Evolutionary conservation across 495 filamentous ascomycete genomes (phyloP).

Genomic region (Letharia lupina): DNA sequence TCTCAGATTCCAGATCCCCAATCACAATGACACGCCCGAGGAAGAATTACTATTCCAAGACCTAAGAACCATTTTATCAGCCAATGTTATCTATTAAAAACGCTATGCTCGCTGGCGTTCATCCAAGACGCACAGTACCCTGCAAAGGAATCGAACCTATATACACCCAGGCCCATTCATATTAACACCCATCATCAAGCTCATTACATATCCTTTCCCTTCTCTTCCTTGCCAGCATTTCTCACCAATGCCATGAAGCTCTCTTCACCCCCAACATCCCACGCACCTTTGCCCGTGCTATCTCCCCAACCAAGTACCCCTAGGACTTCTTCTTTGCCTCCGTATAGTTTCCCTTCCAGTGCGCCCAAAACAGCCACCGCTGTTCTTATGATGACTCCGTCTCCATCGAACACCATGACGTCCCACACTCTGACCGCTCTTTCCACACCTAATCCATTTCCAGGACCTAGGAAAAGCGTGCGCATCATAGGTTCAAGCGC

Average conservation of each 20-base stretch:
- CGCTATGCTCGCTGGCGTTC: not conserved
- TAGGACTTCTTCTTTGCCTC: conserved; percentile 43
- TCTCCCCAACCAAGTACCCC: conserved; percentile 47
- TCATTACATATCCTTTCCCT: not conserved
- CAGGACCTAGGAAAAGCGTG: conserved; percentile 42
- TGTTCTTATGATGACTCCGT: conserved; percentile 68
- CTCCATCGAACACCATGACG: conserved; percentile 89
- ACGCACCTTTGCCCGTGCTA: conserved; percentile 30
- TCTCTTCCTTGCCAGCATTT: conserved; percentile 53
- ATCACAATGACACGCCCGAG: too few relatives aligned
- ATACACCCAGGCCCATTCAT: conserved; percentile 6
- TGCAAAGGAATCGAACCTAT: not conserved
- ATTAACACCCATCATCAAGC: conserved; percentile 1
- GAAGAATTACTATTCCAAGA: too few relatives aligned
- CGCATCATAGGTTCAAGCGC: conserved; percentile 52
- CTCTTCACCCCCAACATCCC: conserved; percentile 49
- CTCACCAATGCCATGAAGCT: conserved; percentile 62
- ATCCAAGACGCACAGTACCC: not conserved
- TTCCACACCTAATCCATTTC: conserved; percentile 55
- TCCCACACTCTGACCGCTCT: conserved; percentile 79
- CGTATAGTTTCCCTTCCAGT: conserved; percentile 55
- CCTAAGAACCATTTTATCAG: too few relatives aligned
- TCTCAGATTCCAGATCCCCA: too few relatives aligned
- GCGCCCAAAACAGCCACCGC: conserved; percentile 61
- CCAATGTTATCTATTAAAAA: too few relatives aligned